phyloP scores from a whole-genome alignment of 2,329 filamentous ascomycete species.

The Epichloe amarillans region DNA sequence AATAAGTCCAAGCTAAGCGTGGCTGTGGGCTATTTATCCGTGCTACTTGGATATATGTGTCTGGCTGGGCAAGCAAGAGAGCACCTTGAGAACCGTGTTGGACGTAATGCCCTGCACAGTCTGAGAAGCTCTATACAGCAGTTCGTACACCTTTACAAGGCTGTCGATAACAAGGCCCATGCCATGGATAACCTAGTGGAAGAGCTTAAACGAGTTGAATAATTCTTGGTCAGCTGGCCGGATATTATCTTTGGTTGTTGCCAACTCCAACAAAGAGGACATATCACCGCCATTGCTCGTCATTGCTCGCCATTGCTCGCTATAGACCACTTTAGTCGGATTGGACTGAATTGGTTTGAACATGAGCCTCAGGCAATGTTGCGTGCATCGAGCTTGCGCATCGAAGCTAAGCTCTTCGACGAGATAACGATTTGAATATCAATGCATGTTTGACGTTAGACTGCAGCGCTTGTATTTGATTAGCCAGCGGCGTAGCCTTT shows the following conservation, averaged over 20 bases:
- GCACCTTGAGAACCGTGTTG: conserved; percentile 28
- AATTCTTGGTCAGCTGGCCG: not conserved
- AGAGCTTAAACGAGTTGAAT: conserved; percentile 16
- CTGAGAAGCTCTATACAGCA: conserved; percentile 40
- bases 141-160: conserved; percentile 38
- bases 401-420: not conserved
- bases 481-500: not conserved
- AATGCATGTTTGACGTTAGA: not conserved
- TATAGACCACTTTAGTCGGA: too few relatives aligned
- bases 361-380: not conserved
- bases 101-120: conserved; percentile 29
- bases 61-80: conserved; percentile 35
- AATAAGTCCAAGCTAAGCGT: conserved; percentile 71
- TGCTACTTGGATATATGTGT: conserved; percentile 72
- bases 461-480: not conserved
- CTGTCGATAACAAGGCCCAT: conserved; percentile 30
- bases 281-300: too few relatives aligned
- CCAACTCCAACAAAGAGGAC: too few relatives aligned
- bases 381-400: not conserved
- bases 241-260: too few relatives aligned
- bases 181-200: conserved; percentile 26
- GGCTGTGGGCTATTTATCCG: conserved; percentile 71
- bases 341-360: not conserved
- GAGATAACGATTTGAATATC: not conserved
- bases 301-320: too few relatives aligned